Conservation (phyloP, 345 rosid species). For the Nephelium lappaceum region DNA sequence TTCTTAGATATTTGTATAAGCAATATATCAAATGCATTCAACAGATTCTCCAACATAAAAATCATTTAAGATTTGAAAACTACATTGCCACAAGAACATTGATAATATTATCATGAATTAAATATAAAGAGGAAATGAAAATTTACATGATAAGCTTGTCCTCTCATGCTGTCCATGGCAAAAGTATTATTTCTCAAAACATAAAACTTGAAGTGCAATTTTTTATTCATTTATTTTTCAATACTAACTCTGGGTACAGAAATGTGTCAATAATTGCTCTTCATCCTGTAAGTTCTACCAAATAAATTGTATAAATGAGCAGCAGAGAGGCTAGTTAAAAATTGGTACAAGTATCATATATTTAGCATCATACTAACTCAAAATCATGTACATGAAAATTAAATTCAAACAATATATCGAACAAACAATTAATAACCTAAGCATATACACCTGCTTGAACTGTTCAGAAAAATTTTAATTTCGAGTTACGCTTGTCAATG, state of each 20-base stretch:
- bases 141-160: not conserved
- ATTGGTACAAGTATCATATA: not conserved
- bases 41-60: not conserved
- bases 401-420: not conserved
- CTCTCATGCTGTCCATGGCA: not conserved
- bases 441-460: not conserved
- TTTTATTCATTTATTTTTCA: not conserved
- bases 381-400: not conserved
- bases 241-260: not conserved
- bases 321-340: not conserved
- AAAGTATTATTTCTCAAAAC: not conserved
- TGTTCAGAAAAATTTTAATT: constrained; percentile 6
- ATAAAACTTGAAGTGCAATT: not conserved
- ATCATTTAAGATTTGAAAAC: not conserved
- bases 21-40: not conserved
- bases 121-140: not conserved
- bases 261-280: not conserved
- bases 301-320: not conserved
- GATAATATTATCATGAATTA: not conserved
- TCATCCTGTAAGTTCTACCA: not conserved
- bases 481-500: not conserved
- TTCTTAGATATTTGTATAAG: not conserved
- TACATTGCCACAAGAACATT: not conserved
- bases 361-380: not conserved
- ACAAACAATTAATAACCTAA: not conserved